Conservation (phyloP, 768 basidiomycete species). For the Rhodotorula diobovata region DNA sequence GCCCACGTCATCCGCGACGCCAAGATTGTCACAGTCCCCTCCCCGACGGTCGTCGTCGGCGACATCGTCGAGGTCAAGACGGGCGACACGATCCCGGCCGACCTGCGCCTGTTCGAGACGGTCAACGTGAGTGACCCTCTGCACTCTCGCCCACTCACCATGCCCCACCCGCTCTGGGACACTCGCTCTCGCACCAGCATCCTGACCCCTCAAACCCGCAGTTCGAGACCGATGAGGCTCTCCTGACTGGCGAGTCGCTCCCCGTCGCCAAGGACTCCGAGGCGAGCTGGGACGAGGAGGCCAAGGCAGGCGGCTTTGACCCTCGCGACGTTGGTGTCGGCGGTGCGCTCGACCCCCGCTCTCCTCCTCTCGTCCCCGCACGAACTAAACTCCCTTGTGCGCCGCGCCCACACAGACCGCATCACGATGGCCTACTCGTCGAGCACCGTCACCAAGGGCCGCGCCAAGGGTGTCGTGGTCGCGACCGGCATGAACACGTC, state of each 20-base stretch:
- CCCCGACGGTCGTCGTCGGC: conserved; percentile 51
- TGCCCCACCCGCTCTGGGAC: too few species aligned
- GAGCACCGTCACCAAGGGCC: conserved; percentile 51
- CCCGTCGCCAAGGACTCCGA: conserved; percentile 46
- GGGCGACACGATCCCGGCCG: conserved; percentile 51
- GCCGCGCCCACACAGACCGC: too few species aligned
- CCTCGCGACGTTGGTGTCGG: conserved; percentile 37
- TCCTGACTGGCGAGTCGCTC: conserved; percentile 50
- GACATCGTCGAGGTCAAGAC: conserved; percentile 50
- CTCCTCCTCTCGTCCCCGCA: too few species aligned
- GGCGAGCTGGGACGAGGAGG: conserved; percentile 32
- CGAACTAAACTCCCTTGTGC: background rate
- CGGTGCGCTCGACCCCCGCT: conserved; percentile 1
- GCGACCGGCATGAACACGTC: conserved; percentile 50
- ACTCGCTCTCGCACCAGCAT: too few species aligned
- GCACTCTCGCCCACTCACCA: background rate
- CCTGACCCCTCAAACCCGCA: too few species aligned
- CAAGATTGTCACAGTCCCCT: conserved; percentile 51
- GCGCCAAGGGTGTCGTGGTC: conserved; percentile 49
- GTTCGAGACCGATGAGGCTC: conserved; percentile 51
- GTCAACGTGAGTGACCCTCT: conserved; percentile 10
- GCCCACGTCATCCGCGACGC: conserved; percentile 53
- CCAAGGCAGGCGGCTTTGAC: conserved; percentile 26
- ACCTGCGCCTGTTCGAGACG: conserved; percentile 44
- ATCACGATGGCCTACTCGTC: conserved; percentile 49